phyloP scores from a whole-genome alignment of 345 rosid species.

The Aquilaria sinensis region DNA sequence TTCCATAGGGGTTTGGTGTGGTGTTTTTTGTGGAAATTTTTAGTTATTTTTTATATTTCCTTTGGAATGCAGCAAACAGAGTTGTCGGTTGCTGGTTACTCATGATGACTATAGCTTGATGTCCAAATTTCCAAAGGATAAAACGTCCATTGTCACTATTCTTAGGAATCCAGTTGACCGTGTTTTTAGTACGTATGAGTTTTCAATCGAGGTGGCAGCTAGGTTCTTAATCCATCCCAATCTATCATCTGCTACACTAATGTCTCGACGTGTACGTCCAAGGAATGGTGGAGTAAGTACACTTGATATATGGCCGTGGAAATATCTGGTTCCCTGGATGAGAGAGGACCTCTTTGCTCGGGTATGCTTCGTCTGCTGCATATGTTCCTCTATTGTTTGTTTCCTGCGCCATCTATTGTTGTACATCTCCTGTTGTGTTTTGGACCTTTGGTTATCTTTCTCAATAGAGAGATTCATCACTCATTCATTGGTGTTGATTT shows the following conservation, averaged over 20 bases:
- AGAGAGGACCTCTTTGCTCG: constrained; percentile 87
- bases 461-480: too few species aligned
- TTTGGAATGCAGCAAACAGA: constrained; percentile 50
- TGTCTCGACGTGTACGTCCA: constrained; percentile 58
- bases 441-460: too few species aligned
- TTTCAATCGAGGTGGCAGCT: constrained; percentile 93
- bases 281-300: constrained; percentile 71
- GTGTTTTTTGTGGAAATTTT: neutral
- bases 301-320: constrained; percentile 99
- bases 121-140: constrained; percentile 73
- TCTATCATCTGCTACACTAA: constrained; percentile 65
- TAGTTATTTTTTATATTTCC: constrained; percentile 5
- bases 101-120: constrained; percentile 98
- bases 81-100: constrained; percentile 76
- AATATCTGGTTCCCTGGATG: constrained; percentile 97
- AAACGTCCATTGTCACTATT: constrained; percentile 86
- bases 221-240: constrained; percentile 97
- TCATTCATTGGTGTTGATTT: too few species aligned
- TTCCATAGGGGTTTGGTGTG: neutral
- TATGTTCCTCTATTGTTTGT: neutral
- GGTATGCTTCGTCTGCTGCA: constrained; percentile 37
- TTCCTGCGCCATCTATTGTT: neutral
- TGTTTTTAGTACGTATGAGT: constrained; percentile 87
- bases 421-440: neutral
- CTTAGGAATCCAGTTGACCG: constrained; percentile 87